A percentile compares a stretch with the other conserved stretches of the same genome.
Conservation (phyloP, 768 basidiomycete genomes). For the Boletus subparvulus region DNA sequence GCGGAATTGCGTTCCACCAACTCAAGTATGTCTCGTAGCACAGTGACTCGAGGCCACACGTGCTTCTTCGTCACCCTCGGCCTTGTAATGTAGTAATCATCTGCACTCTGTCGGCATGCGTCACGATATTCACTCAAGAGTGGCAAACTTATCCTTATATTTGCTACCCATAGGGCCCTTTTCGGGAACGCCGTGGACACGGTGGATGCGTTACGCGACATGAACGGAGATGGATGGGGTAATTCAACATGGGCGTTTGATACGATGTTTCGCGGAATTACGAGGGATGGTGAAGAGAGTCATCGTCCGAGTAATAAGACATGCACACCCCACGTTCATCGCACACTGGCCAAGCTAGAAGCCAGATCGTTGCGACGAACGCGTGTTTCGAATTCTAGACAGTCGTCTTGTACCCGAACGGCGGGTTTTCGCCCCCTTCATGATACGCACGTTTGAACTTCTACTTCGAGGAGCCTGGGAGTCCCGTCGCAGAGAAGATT, state of each 20-base stretch:
- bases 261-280: neutral
- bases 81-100: neutral
- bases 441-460: neutral
- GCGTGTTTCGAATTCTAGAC: conserved; percentile 13
- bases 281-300: neutral
- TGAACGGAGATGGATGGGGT: conserved; percentile 4
- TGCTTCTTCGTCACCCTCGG: neutral
- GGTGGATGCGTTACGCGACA: conserved; percentile 7
- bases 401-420: neutral
- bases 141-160: neutral
- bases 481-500: neutral
- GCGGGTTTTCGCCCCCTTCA: neutral
- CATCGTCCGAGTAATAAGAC: conserved; percentile 12
- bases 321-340: conserved; percentile 7
- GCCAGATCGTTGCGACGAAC: neutral
- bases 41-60: neutral
- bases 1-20: neutral
- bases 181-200: neutral
- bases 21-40: neutral
- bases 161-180: neutral
- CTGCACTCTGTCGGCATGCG: neutral
- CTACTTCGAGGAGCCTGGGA: neutral
- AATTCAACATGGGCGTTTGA: neutral
- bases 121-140: neutral
- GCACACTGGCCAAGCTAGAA: neutral